Conservation (phyloP, 163 green algal species). For the Smithsoniella earleae region DNA sequence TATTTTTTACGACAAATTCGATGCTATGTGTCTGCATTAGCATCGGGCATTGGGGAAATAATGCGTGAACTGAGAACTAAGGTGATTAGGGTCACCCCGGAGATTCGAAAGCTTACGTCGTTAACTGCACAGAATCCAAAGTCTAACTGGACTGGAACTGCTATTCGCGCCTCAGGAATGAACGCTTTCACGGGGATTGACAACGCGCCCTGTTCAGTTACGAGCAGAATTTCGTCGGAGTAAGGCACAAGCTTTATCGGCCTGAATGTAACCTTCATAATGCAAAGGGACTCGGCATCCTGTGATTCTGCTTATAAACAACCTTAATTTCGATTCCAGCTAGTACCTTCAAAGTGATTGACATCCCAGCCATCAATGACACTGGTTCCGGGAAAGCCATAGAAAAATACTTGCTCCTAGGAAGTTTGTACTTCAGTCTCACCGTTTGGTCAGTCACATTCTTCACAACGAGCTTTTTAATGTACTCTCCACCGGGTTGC, state of each 20-base stretch:
- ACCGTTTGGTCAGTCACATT: slow-evolving; percentile 56
- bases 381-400: slow-evolving; percentile 64
- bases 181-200: background rate
- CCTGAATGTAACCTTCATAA: slow-evolving; percentile 52
- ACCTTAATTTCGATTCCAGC: background rate
- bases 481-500: slow-evolving; percentile 52
- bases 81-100: too few relatives aligned
- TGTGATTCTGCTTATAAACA: slow-evolving; percentile 20
- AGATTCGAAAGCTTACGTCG: too few relatives aligned
- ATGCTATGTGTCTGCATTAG: background rate
- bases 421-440: slow-evolving; percentile 57
- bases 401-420: slow-evolving; percentile 56
- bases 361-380: slow-evolving; percentile 59
- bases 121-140: slow-evolving; percentile 28
- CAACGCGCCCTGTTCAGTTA: slow-evolving; percentile 16
- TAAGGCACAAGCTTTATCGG: slow-evolving; percentile 48
- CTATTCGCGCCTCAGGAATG: background rate
- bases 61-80: too few relatives aligned
- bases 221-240: background rate
- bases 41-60: too few relatives aligned
- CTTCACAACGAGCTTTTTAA: slow-evolving; percentile 52
- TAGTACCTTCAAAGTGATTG: slow-evolving; percentile 44
- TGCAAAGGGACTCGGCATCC: background rate
- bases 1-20: slow-evolving; percentile 8
- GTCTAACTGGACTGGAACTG: slow-evolving; percentile 18